Evolutionary conservation across 2,329 filamentous ascomycete genomes (phyloP), one percentile per base, ranked within the genome.

Genomic region (Taxawa tesnikishii): DNA sequence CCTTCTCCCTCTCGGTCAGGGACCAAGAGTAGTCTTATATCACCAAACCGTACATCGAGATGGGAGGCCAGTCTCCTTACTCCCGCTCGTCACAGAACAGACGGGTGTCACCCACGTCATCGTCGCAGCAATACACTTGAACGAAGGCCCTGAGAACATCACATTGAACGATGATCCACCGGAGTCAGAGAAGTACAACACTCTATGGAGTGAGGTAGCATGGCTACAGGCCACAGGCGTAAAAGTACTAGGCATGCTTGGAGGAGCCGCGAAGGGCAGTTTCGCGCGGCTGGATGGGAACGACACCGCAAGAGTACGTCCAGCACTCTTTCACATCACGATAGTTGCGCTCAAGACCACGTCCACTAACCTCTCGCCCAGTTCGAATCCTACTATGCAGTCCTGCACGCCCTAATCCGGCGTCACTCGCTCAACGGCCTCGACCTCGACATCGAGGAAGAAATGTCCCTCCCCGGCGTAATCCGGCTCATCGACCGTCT

Each of bases 181-280:
- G 0, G 59, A 70, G n/a, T 60, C 82, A 43, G 43, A 51, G 4
- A 69, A 73, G 42, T 88, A 79, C 55, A 62, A 71, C 18, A 73
- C 73, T 2, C 65, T 94, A 21, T 94, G 85, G 84, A 69, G 69
- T 14, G 87, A 94, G 54, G 71, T 83, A 6, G 67, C 69, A 6
- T 62, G 75, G 40, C 60, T 94, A 5, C 79, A 90, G 52, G 70
- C 69, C 2, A 67, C 68, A 5, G 84, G 84, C 26, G 67, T 94
- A 40, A 84, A 79, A 46, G 74, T 94, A 9, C 67, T 93, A 51
- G 83, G 74, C 33, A 90, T 94, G 82, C 65, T 94, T 2, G 87
- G 87, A 24, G 87, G 87, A 11, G 84, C 85, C 3, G 84, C 83
- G 0, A 68, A 70, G 37, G 87, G 85, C 8, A 79, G 75, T 9